Evolutionary conservation across 306 rosid species (phyloP).

Genomic region (Cicer yamashitae): DNA sequence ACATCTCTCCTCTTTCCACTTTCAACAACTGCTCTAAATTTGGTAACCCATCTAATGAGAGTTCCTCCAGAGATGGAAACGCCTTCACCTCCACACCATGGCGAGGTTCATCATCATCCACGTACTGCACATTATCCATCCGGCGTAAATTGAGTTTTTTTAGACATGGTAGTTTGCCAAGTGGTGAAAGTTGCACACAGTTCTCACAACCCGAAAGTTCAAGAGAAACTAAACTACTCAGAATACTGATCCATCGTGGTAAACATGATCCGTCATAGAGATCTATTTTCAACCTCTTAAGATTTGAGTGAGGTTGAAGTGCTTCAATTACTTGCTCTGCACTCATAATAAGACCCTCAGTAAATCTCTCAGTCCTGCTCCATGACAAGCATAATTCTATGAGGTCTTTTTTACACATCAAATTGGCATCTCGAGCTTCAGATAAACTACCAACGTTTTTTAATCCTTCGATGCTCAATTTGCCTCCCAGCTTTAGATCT

Average conservation of each 20-base stretch:
- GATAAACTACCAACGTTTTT: not conserved
- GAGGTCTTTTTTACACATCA: not conserved
- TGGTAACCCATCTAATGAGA: not conserved
- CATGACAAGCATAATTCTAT: constrained; percentile 13
- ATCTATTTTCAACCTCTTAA: constrained; percentile 4
- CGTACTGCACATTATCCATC: constrained; percentile 2
- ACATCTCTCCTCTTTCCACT: constrained; percentile 9
- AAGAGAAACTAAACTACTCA: constrained; percentile 19
- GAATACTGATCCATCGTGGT: constrained; percentile 4
- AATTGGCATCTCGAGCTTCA: constrained; percentile 22
- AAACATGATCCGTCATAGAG: constrained; percentile 1
- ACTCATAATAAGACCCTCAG: not conserved
- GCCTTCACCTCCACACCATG: not conserved
- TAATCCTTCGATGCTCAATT: not conserved
- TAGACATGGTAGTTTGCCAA: constrained; percentile 20
- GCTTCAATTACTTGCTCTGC: constrained; percentile 24
- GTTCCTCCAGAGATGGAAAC: constrained; percentile 24
- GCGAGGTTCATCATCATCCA: constrained; percentile 6
- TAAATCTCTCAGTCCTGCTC: not conserved
- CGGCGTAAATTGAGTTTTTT: not conserved
- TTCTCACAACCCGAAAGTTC: not conserved
- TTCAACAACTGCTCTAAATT: constrained; percentile 23
- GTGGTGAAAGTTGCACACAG: not conserved
- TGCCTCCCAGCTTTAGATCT: not conserved
- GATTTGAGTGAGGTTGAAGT: constrained; percentile 32